Percentiles rank a stretch among this genome's conserved stretches.
phyloP scores from a whole-genome alignment of 768 basidiomycete species.

The Tylopilus felleus region DNA sequence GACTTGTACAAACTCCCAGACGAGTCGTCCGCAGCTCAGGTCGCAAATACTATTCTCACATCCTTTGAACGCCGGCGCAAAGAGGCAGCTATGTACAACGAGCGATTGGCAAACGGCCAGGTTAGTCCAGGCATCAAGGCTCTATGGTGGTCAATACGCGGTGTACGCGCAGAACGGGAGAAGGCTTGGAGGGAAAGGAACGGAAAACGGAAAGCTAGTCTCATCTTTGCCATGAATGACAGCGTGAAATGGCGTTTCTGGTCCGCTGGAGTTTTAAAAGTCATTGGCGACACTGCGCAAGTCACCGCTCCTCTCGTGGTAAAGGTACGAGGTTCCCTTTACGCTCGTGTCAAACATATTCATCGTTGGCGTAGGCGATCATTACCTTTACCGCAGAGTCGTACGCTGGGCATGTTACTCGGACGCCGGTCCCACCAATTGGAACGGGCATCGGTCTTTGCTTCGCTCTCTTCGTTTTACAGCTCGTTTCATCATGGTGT shows the following conservation, averaged over 20 bases:
- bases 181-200: conserved; percentile 60
- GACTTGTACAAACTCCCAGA: conserved; percentile 81
- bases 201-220: conserved; percentile 61
- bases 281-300: conserved; percentile 68
- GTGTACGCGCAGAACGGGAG: conserved; percentile 50
- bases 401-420: conserved; percentile 44
- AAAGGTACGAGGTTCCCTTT: conserved; percentile 48
- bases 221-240: conserved; percentile 70
- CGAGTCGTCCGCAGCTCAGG: conserved; percentile 50
- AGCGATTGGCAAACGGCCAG: conserved; percentile 60
- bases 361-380: conserved; percentile 44
- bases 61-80: conserved; percentile 60
- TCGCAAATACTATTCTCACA: conserved; percentile 59
- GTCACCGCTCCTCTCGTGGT: conserved; percentile 75
- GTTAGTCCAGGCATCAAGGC: conserved; percentile 51
- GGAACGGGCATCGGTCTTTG: conserved; percentile 72
- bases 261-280: conserved; percentile 57
- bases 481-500: conserved; percentile 62
- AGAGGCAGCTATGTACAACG: conserved; percentile 69
- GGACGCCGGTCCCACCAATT: conserved; percentile 38
- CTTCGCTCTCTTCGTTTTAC: conserved; percentile 65
- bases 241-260: conserved; percentile 78
- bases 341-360: not conserved
- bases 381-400: conserved; percentile 68
- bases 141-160: conserved; percentile 57